Percentiles rank a stretch among this genome's conserved stretches.
phyloP scores from a whole-genome alignment of 805 yeast genomes.

The Phaffomyces antillensis region DNA sequence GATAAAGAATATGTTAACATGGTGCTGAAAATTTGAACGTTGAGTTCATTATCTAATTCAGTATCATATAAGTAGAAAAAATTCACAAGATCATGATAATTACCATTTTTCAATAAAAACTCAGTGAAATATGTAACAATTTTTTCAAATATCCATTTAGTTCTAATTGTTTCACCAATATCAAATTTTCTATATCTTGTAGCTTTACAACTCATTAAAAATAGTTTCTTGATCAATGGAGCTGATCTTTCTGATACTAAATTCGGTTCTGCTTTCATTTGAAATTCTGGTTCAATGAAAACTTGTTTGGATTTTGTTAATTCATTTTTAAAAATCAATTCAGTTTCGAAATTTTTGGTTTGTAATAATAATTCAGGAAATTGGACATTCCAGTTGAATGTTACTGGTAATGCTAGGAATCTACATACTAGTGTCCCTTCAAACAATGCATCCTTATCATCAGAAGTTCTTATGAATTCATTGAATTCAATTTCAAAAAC shows the following conservation, averaged over 20 bases:
- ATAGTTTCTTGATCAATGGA: conserved; percentile 6
- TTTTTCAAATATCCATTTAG: not conserved
- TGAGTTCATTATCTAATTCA: conserved; percentile 7
- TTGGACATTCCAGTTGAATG: conserved; percentile 6
- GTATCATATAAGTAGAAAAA: conserved; percentile 9
- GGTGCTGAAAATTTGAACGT: conserved; percentile 2
- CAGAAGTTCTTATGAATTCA: not conserved
- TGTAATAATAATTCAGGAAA: conserved; percentile 13
- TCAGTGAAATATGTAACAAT: not conserved
- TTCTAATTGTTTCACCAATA: not conserved
- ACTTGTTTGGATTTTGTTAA: conserved; percentile 12
- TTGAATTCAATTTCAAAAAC: conserved; percentile 11
- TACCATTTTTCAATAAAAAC: conserved; percentile 2
- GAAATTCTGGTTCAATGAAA: not conserved
- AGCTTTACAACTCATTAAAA: conserved; percentile 2
- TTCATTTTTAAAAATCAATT: conserved; percentile 15
- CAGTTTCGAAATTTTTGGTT: not conserved
- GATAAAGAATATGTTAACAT: conserved; percentile 7
- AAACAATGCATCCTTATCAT: not conserved
- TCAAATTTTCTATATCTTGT: not conserved
- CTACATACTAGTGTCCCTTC: conserved; percentile 3
- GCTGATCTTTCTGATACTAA: conserved; percentile 6
- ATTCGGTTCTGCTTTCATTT: not conserved
- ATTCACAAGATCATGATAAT: conserved; percentile 11
- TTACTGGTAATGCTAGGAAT: conserved; percentile 11